These are phyloP conservation scores for Aspergillus sp. DNA, from an alignment of 2,329 filamentous ascomycete genomes.

Conservation along the genomic window DNA sequence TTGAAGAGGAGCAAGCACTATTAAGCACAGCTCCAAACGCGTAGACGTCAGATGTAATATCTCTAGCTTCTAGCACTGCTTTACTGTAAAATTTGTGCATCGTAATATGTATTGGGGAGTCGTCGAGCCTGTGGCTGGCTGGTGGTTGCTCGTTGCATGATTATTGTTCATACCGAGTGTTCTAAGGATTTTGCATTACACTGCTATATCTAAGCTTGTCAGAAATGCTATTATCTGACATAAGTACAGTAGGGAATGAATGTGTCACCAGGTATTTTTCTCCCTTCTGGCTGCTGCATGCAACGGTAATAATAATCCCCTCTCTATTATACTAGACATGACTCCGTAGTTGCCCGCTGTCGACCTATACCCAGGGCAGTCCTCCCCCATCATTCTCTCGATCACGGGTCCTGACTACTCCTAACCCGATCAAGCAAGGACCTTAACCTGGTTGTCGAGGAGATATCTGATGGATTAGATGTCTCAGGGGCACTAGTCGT, in stretches of 20 bases:
- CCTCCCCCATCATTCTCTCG: not conserved
- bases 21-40: too few species aligned
- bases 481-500: not conserved
- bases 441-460: conserved; percentile 23
- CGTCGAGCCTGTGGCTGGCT: too few species aligned
- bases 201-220: too few species aligned
- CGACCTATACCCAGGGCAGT: not conserved
- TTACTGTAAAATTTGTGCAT: too few species aligned
- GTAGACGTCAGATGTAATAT: too few species aligned
- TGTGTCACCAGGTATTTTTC: not conserved
- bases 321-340: too few species aligned
- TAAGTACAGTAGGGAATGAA: not conserved
- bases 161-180: too few species aligned
- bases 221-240: too few species aligned
- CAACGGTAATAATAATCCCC: not conserved
- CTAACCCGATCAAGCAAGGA: conserved; percentile 26
- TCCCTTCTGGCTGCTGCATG: not conserved
- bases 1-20: not conserved
- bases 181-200: too few species aligned
- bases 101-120: too few species aligned
- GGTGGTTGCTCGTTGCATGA: too few species aligned
- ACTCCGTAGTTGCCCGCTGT: not conserved
- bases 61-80: too few species aligned
- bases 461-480: conserved; percentile 14
- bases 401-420: conserved; percentile 11